Base-by-base conservation (phyloP, 139 green algal genomes). In the Raphidocelis subcapitata region DNA sequence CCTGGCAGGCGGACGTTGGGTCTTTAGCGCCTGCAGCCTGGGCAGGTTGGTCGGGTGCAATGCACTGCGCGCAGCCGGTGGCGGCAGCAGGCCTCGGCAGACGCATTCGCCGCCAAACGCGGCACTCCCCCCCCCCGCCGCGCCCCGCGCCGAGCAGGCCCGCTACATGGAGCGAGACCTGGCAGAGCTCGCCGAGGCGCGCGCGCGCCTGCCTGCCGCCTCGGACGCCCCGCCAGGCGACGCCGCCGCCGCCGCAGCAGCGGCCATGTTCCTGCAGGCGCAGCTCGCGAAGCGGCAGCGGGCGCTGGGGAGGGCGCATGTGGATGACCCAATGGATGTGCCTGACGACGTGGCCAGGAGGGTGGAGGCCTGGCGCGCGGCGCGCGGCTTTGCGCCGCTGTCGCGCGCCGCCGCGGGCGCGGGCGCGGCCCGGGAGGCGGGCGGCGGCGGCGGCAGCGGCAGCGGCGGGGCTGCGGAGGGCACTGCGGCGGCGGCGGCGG, bases 261-360 rank as follows among this genome's bases (percentile, higher is more conserved):
- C 5, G 55, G 12, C 41, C 10, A 26, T 1, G 62, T 52, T 15
- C 33, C 1, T 46, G 23, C 56, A 75, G 69, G 69, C 69, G 20
- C 62, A 72, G 36, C 23, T 70, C 0, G 75, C 75, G 12, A 68
- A 68, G 26, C 24, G 75, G 52, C 68, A 81, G 62, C 62, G 75
- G 54, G 51, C 60, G 21, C 52, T 81, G 12, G 57, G 57, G 12
- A 31, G 67, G 4, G 62, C 36, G 32, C 31, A 60, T n/a, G 36
- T 81, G 10, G 75, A 81, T 51, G 75, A 81, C 26, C 26, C 62
- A 1, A 76, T 62, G 55, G 55, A 62, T 8, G 26, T 49, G 41
- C 8, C 41, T 33, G 69, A 75, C 47, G 56, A 67, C 26, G 61
- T 75, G 23, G 69, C 69, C 54, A 41, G 36, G 18, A 31, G 61